Conservation (phyloP, 2,329 filamentous ascomycete genomes). For the Alternaria consortialis region DNA sequence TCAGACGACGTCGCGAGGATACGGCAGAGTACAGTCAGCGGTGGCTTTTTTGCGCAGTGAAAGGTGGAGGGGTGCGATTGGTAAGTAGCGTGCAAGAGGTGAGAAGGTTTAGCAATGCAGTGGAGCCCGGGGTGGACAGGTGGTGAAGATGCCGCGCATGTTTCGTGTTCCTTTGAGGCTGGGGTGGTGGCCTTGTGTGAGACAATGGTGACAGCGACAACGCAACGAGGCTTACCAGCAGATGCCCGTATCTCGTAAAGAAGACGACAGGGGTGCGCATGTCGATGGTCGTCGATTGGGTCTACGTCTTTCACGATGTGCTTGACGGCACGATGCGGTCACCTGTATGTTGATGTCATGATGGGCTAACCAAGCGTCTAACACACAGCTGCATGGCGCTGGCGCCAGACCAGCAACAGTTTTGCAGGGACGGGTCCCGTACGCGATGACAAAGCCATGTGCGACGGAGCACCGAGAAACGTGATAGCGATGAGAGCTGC, state of each 20-base stretch:
- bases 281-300: constrained; percentile 3
- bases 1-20: constrained; percentile 15
- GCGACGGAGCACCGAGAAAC: background rate
- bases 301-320: background rate
- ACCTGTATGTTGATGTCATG: constrained; percentile 36
- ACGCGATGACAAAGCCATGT: background rate
- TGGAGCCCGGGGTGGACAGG: background rate
- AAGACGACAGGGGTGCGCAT: background rate
- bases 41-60: constrained; percentile 5
- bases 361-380: constrained; percentile 21
- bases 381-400: constrained; percentile 25
- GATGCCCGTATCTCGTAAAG: constrained; percentile 13
- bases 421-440: constrained; percentile 9
- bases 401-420: constrained; percentile 6
- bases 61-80: constrained; percentile 10
- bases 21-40: constrained; percentile 11
- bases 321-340: constrained; percentile 15
- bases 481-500: constrained; percentile 12
- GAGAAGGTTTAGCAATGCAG: constrained; percentile 8
- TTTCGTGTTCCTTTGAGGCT: constrained; percentile 27
- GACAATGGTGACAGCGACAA: background rate
- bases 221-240: constrained; percentile 6
- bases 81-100: constrained; percentile 6
- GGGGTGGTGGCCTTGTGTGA: constrained; percentile 4
- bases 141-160: constrained; percentile 13